Conservation (phyloP, 768 basidiomycete genomes). For the Boletus fagicola region DNA sequence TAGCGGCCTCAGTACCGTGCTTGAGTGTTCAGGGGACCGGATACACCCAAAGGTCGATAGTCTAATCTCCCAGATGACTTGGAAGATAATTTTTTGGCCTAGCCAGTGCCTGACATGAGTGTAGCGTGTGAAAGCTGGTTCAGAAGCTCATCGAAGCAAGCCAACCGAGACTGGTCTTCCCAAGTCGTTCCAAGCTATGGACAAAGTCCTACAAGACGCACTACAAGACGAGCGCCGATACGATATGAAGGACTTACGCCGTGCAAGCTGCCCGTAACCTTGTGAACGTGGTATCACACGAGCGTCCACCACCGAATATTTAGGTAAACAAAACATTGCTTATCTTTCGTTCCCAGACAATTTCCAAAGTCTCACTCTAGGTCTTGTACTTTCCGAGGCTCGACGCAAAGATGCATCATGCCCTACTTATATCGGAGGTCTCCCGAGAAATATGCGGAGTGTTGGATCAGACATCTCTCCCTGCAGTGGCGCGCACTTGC, state of each 20-base stretch:
- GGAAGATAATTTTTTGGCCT: neutral
- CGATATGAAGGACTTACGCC: neutral
- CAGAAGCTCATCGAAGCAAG: neutral
- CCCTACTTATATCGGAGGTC: slow-evolving; percentile 25
- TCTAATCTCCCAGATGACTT: neutral
- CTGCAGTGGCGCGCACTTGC: slow-evolving; percentile 26
- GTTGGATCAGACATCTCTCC: slow-evolving; percentile 15
- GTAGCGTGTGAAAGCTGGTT: slow-evolving; percentile 3
- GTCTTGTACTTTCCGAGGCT: neutral
- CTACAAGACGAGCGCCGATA: neutral
- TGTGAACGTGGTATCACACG: slow-evolving; percentile 7
- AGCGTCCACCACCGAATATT: neutral
- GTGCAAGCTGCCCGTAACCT: neutral
- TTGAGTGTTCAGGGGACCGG: neutral
- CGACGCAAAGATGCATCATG: slow-evolving; percentile 19
- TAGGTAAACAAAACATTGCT: slow-evolving; percentile 15
- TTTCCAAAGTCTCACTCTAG: neutral
- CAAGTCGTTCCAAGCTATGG: neutral
- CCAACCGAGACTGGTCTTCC: neutral
- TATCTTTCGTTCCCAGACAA: slow-evolving; percentile 1
- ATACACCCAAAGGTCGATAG: neutral
- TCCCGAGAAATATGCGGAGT: slow-evolving; percentile 16
- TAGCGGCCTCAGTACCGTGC: neutral
- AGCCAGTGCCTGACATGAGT: neutral
- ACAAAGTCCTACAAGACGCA: neutral